Percentiles rank a stretch among this genome's conserved stretches.
Evolutionary conservation across 371 early-diverging fungal genomes (phyloP).

Genomic region (Circinella umbellata): DNA sequence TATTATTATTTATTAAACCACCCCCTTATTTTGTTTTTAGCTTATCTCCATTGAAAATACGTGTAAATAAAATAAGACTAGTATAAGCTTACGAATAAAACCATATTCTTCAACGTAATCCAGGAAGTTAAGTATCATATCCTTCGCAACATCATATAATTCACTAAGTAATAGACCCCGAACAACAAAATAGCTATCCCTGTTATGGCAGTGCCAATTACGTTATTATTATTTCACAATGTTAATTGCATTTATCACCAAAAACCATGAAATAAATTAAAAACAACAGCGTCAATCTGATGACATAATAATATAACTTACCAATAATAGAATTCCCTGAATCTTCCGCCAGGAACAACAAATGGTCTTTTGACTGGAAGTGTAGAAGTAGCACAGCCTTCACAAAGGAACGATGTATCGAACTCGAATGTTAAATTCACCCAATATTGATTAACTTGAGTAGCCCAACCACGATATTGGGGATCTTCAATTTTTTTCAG

Average conservation of each 20-base stretch:
- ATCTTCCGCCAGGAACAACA: conserved; percentile 92
- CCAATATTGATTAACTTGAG: conserved; percentile 64
- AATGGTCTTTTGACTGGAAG: conserved; percentile 67
- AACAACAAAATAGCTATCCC: conserved; percentile 84
- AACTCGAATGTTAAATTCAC: conserved; percentile 59
- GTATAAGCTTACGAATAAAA: conserved; percentile 70
- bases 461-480: conserved; percentile 58
- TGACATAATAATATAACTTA: conserved; percentile 13
- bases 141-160: conserved; percentile 57
- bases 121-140: conserved; percentile 74
- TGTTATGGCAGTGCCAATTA: conserved; percentile 3
- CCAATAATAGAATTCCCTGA: conserved; percentile 93
- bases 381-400: conserved; percentile 61
- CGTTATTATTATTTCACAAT: too few relatives aligned
- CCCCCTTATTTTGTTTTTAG: background rate
- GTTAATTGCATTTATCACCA: too few relatives aligned
- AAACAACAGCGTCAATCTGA: too few relatives aligned
- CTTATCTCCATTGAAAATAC: too few relatives aligned
- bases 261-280: too few relatives aligned
- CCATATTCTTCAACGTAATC: conserved; percentile 74
- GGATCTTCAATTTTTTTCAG: conserved; percentile 53
- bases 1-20: too few relatives aligned
- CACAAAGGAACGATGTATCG: conserved; percentile 54
- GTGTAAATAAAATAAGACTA: background rate
- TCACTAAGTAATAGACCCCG: conserved; percentile 79